Percentiles rank a stretch among this genome's conserved stretches.
Evolutionary conservation across 2,329 filamentous ascomycete species (phyloP).

Genomic region (Paecilomyces niveus): DNA sequence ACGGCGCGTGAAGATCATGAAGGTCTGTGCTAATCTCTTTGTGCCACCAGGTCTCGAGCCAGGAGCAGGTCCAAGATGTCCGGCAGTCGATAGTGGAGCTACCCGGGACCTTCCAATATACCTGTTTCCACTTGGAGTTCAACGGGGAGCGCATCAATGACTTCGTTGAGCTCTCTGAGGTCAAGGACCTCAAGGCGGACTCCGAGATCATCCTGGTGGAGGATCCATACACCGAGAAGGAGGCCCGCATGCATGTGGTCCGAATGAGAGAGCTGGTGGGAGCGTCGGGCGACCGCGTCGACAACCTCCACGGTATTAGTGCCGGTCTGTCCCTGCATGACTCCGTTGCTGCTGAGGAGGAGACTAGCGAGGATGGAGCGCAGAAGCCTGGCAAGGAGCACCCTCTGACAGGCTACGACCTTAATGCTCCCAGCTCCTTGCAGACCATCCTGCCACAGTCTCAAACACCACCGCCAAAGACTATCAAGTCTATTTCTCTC

Average conservation of each 20-base stretch:
- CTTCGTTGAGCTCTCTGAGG: slow-evolving; percentile 85
- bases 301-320: slow-evolving; percentile 76
- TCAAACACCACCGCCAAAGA: slow-evolving; percentile 70
- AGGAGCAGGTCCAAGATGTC: slow-evolving; percentile 96
- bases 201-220: slow-evolving; percentile 77
- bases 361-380: slow-evolving; percentile 30
- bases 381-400: slow-evolving; percentile 39
- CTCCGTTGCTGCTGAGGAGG: slow-evolving; percentile 52
- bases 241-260: slow-evolving; percentile 89
- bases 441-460: slow-evolving; percentile 63
- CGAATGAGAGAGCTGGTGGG: slow-evolving; percentile 89
- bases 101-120: slow-evolving; percentile 90
- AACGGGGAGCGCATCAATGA: slow-evolving; percentile 88
- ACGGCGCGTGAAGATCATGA: not conserved
- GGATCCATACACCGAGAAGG: slow-evolving; percentile 97
- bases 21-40: slow-evolving; percentile 1
- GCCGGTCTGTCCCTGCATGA: slow-evolving; percentile 85
- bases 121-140: slow-evolving; percentile 96
- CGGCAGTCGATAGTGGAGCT: slow-evolving; percentile 94
- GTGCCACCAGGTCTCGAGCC: slow-evolving; percentile 63
- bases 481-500: slow-evolving; percentile 78
- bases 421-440: slow-evolving; percentile 61
- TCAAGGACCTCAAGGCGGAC: slow-evolving; percentile 67
- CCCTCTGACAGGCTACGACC: slow-evolving; percentile 66
- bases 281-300: slow-evolving; percentile 79